Evolutionary conservation across 1,284 basidiomycete genomes (phyloP), one percentile per base, ranked within the genome.

Genomic region (Takashimella tepidaria): DNA sequence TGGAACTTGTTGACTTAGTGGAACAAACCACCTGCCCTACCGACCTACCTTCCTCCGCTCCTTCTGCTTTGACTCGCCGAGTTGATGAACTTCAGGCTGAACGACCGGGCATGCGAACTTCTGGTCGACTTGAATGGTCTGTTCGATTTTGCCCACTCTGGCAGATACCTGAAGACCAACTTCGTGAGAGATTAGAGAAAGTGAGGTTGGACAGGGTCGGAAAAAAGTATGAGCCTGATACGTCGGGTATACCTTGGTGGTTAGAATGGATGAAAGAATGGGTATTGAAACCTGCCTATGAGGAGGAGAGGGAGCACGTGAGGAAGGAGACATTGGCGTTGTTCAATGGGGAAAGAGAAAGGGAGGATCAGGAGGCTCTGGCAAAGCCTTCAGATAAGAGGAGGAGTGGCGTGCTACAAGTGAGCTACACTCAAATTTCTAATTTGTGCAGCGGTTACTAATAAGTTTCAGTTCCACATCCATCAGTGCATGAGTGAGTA

Each of bases 1-100:
- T 76, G 16, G 73, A 77, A 45, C 57, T 78, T 10, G 63, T 68
- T 2, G 69, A 72, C 8, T 51, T 78, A 20, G 64, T 78, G 13
- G 72, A 73, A 41, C 62, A 41, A 51, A 62, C 53, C 26, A 54
- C 48, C 40, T 55, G 5, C 53, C 47, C 55, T 25, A 37, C 58
- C 25, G 26, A 26, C 5, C n/a, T n/a, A n/a, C n/a, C n/a, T n/a
- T n/a, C n/a, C n/a, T 37, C 31, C 10, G 8, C 16, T 16, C 31
- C 10, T 8, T 37, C 31, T 16, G 51, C 50, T 8, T 57, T 71
- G 51, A 44, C 65, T 26, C 55, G 66, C n/a, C 54, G 75, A 25
- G 46, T 53, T 45, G 69, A 71, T 50, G 41, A 40, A 1, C 57
- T 76, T 12, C 27, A 54, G 45, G 60, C 68, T 6, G 64, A 63